A percentile compares a stretch with the other conserved stretches of the same genome.
phyloP scores from a whole-genome alignment of 106 monocot species.

The Ottelia alismoides region DNA sequence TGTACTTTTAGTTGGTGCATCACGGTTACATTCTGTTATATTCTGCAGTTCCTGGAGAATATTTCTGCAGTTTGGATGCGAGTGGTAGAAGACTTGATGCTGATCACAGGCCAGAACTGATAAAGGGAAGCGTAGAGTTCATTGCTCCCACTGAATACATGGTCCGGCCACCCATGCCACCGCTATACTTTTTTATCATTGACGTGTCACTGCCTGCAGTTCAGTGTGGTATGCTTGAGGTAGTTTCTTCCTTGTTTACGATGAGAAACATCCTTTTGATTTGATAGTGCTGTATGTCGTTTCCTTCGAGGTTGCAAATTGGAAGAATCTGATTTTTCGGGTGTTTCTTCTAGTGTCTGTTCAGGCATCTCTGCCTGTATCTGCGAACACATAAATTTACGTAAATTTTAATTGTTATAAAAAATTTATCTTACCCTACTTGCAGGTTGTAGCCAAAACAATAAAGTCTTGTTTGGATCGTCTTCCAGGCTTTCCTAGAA shows the following conservation, averaged over 20 bases:
- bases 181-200: constrained; percentile 78
- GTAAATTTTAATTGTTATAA: no score
- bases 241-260: constrained; percentile 28
- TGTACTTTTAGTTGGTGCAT: no score
- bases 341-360: no score
- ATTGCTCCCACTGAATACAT: constrained; percentile 91
- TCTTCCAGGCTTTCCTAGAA: constrained; percentile 73
- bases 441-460: constrained; percentile 67
- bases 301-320: no score
- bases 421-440: constrained; percentile 6
- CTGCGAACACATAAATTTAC: no score
- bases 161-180: constrained; percentile 96
- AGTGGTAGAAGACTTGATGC: constrained; percentile 62
- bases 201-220: constrained; percentile 74
- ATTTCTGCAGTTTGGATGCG: constrained; percentile 65
- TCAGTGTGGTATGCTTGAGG: constrained; percentile 67
- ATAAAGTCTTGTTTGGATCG: constrained; percentile 85
- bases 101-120: constrained; percentile 71
- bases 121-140: constrained; percentile 80
- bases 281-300: no score
- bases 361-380: no score
- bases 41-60: constrained; percentile 69
- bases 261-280: no score
- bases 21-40: no score
- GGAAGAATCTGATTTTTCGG: no score